Conservation (phyloP, 768 basidiomycete genomes). For the Tricholoma hemisulphureum region DNA sequence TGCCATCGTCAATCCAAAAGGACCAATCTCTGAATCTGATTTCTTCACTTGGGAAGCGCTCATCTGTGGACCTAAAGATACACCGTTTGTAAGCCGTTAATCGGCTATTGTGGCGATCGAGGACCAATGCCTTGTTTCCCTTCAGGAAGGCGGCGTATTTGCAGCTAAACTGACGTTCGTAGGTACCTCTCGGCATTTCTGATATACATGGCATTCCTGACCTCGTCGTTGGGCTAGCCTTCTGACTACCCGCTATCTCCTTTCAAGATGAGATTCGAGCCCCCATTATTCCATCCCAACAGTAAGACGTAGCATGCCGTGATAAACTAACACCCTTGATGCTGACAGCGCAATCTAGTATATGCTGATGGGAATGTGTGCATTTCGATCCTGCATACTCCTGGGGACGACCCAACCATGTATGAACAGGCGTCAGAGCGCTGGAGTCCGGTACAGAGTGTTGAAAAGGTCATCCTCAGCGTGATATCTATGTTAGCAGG, state of each 20-base stretch:
- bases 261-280: constrained; percentile 99
- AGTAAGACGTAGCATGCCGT: constrained; percentile 54
- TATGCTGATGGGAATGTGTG: constrained; percentile 97
- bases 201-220: neutral
- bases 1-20: constrained; percentile 34
- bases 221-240: constrained; percentile 51
- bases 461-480: constrained; percentile 94
- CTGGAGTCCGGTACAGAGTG: constrained; percentile 98
- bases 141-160: constrained; percentile 92
- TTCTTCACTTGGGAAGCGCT: constrained; percentile 97
- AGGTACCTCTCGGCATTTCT: constrained; percentile 33
- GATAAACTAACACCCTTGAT: constrained; percentile 8
- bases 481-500: constrained; percentile 98
- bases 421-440: constrained; percentile 95
- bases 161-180: constrained; percentile 91
- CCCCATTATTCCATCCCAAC: constrained; percentile 96
- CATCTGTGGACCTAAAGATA: constrained; percentile 91
- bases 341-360: constrained; percentile 48
- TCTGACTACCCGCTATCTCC: constrained; percentile 95
- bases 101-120: neutral
- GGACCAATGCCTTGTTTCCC: neutral
- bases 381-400: constrained; percentile 96
- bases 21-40: constrained; percentile 87
- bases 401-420: constrained; percentile 87
- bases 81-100: constrained; percentile 72